A percentile compares a stretch with the other conserved stretches of the same genome.
Conservation (phyloP, 2,329 filamentous ascomycete species). For the Penicillium sp. region DNA sequence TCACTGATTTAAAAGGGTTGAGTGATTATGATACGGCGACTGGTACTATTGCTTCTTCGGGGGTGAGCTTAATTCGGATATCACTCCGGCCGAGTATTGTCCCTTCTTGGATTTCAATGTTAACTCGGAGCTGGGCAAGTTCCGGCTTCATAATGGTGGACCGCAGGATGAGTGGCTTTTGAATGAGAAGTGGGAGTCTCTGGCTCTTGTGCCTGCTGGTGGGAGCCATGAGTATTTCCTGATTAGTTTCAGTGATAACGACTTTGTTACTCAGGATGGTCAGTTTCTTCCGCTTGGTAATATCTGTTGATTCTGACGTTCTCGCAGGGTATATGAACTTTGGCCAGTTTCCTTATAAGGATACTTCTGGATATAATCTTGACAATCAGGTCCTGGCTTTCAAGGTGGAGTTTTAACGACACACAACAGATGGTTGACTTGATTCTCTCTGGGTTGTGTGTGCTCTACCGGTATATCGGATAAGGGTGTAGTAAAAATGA, state of each 20-base stretch:
- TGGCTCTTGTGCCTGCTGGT: constrained; percentile 58
- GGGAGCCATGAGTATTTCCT: constrained; percentile 60
- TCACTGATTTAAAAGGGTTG: constrained; percentile 54
- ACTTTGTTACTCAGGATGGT: constrained; percentile 69
- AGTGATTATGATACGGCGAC: constrained; percentile 33
- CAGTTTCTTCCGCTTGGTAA: constrained; percentile 13
- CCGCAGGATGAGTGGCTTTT: constrained; percentile 53
- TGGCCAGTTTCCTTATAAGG: constrained; percentile 53
- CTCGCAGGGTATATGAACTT: constrained; percentile 51
- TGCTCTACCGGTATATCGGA: too few species aligned
- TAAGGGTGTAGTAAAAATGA: not conserved
- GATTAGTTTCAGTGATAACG: constrained; percentile 65
- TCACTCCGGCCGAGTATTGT: constrained; percentile 59
- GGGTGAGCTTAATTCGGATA: constrained; percentile 51
- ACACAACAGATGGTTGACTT: too few species aligned
- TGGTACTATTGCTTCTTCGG: constrained; percentile 45
- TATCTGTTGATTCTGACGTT: constrained; percentile 7
- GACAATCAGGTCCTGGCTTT: constrained; percentile 62
- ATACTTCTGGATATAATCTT: constrained; percentile 54
- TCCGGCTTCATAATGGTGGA: constrained; percentile 65
- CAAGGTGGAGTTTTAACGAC: constrained; percentile 24
- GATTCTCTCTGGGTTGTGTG: too few species aligned
- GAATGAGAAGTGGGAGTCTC: constrained; percentile 73
- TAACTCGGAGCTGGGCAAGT: constrained; percentile 58
- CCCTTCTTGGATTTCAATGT: constrained; percentile 64